phyloP scores from a whole-genome alignment of 2,329 filamentous ascomycete species.

The Graphilbum ipis-grandicollis region DNA sequence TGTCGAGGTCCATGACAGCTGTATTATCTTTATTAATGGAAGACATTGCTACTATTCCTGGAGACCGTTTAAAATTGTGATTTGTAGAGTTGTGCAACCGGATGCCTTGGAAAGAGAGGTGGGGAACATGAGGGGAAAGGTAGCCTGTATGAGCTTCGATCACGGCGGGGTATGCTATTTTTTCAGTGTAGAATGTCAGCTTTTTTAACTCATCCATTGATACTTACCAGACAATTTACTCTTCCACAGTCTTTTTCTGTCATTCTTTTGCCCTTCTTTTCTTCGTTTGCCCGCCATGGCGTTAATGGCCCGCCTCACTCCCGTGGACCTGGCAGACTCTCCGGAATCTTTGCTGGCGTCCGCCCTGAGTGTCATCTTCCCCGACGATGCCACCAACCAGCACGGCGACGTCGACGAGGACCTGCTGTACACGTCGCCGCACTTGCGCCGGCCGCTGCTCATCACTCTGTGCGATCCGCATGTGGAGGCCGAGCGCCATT shows the following conservation, averaged over 20 bases:
- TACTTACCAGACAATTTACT: too few species aligned
- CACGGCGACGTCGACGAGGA: conserved; percentile 44
- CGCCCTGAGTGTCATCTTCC: conserved; percentile 46
- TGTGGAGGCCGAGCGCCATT: conserved; percentile 32
- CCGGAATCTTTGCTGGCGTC: conserved; percentile 44
- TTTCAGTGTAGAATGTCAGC: too few species aligned
- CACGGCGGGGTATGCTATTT: too few species aligned
- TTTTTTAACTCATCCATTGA: too few species aligned
- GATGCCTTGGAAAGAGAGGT: too few species aligned
- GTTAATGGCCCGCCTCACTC: conserved; percentile 26
- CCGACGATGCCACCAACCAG: conserved; percentile 47
- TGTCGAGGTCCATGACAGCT: not conserved
- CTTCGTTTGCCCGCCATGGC: conserved; percentile 20
- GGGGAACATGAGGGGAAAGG: too few species aligned
- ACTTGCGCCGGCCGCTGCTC: conserved; percentile 25
- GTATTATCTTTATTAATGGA: not conserved
- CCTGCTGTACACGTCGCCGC: conserved; percentile 40
- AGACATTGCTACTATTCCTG: not conserved
- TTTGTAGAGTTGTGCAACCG: too few species aligned
- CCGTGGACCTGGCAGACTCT: conserved; percentile 18
- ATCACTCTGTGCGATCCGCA: conserved; percentile 30
- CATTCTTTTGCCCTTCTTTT: not conserved
- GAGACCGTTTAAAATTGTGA: too few species aligned
- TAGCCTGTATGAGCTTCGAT: too few species aligned
- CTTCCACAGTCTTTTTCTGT: too few species aligned